These are phyloP conservation scores for Berberis vulgaris DNA, from an alignment of 164 flowering plant genomes.

Conservation along the genomic window DNA sequence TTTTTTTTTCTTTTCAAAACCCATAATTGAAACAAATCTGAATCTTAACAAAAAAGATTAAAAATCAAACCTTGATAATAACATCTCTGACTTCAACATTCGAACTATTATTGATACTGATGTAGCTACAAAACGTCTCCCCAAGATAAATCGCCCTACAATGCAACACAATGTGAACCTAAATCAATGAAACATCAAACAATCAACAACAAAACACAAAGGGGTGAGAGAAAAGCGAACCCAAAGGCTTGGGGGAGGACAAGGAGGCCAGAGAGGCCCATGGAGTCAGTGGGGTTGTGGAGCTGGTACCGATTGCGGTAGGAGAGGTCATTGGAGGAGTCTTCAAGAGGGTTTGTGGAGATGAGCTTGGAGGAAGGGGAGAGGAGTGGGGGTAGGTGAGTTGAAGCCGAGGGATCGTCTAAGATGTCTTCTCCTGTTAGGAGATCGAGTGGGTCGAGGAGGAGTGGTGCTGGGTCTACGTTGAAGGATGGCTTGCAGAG, in stretches of 20 bases:
- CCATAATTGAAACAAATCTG: neutral
- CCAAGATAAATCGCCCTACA: conserved; percentile 91
- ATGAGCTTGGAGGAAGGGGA: too few species aligned
- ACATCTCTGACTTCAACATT: conserved; percentile 76
- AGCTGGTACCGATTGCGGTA: conserved; percentile 66
- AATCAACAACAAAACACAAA: neutral
- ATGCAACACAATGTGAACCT: neutral
- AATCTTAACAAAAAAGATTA: neutral
- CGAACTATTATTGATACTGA: conserved; percentile 94
- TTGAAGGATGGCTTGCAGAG: too few species aligned
- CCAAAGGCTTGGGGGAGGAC: conserved; percentile 95
- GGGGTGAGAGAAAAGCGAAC: conserved; percentile 14
- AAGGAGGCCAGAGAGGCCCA: conserved; percentile 87
- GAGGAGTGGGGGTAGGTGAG: too few species aligned
- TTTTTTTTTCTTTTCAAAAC: neutral
- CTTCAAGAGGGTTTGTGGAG: too few species aligned
- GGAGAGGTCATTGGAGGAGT: conserved; percentile 31
- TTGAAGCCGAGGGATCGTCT: too few species aligned
- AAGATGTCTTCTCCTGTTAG: too few species aligned
- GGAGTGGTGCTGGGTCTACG: too few species aligned
- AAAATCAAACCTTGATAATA: conserved; percentile 55
- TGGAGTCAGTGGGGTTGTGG: conserved; percentile 45
- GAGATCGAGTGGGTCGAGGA: too few species aligned
- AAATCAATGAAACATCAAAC: neutral
- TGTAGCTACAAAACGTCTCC: conserved; percentile 93